Conservation (phyloP, 208 protist genomes). For the Histomonas meleagridis region DNA sequence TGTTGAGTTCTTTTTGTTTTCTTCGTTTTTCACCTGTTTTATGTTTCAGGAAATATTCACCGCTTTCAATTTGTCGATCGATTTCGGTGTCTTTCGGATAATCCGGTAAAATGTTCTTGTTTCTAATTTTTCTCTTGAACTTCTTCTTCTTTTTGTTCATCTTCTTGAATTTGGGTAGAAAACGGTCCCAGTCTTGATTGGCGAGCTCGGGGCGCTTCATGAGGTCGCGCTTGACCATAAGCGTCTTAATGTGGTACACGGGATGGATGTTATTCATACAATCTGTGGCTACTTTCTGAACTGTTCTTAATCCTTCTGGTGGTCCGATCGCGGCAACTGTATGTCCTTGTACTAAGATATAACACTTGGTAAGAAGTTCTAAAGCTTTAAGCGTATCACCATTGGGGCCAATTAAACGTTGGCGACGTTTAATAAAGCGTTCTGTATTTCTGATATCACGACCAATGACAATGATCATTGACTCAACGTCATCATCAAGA, state of each 20-base stretch:
- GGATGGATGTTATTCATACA: slow-evolving; percentile 99
- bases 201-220: slow-evolving; percentile 77
- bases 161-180: slow-evolving; percentile 86
- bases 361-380: slow-evolving; percentile 92
- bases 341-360: slow-evolving; percentile 75
- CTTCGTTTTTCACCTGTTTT: slow-evolving; percentile 35
- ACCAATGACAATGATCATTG: slow-evolving; percentile 94
- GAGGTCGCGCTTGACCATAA: slow-evolving; percentile 97
- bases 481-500: slow-evolving; percentile 83
- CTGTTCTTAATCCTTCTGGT: background rate
- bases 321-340: slow-evolving; percentile 76
- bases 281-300: slow-evolving; percentile 84
- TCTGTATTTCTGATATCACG: slow-evolving; percentile 80
- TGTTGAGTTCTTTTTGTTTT: slow-evolving; percentile 31
- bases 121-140: background rate
- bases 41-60: slow-evolving; percentile 47
- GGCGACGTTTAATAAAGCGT: slow-evolving; percentile 90
- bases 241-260: slow-evolving; percentile 96
- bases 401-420: slow-evolving; percentile 92
- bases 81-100: slow-evolving; percentile 20
- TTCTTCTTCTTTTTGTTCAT: background rate
- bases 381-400: slow-evolving; percentile 88
- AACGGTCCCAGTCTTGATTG: slow-evolving; percentile 76
- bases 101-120: background rate
- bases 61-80: slow-evolving; percentile 44